phyloP scores from a whole-genome alignment of 2,329 filamentous ascomycete species.

The Apiospora malaysiana region DNA sequence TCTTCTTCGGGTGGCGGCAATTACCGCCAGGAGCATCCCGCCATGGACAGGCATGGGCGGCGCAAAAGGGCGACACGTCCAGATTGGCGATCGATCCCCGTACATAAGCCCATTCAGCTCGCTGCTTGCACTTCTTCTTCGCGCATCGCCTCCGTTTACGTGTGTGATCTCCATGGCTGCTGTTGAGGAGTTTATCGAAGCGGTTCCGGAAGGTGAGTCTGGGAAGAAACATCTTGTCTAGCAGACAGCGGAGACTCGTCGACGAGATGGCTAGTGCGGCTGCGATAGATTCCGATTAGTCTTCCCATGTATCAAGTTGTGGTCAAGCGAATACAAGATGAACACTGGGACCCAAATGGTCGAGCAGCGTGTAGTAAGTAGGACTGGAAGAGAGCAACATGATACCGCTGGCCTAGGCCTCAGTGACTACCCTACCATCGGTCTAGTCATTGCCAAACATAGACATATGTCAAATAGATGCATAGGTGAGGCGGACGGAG shows the following conservation, averaged over 20 bases:
- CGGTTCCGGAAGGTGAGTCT: neutral
- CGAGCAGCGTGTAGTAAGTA: too few relatives aligned
- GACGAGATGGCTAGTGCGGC: neutral
- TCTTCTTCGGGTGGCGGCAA: neutral
- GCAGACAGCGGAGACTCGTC: neutral
- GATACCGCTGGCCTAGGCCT: too few relatives aligned
- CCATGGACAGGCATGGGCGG: neutral
- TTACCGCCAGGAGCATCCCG: neutral
- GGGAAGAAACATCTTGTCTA: neutral
- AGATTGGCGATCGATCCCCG: neutral
- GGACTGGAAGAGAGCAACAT: too few relatives aligned
- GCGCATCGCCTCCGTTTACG: neutral
- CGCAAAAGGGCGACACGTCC: neutral
- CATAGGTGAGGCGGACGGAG: neutral
- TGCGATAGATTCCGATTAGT: too few relatives aligned
- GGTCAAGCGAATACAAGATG: too few relatives aligned
- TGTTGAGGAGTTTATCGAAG: neutral
- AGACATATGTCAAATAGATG: neutral
- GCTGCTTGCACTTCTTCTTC: slow-evolving; percentile 3
- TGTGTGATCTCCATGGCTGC: neutral
- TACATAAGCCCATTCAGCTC: neutral
- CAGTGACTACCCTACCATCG: too few relatives aligned
- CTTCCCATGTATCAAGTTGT: too few relatives aligned
- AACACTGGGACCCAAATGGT: too few relatives aligned
- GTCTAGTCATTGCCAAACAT: neutral